Evolutionary conservation across 495 filamentous ascomycete genomes (phyloP), one percentile per base, ranked within the genome.

Genomic region (Aspergillus homomorphus): DNA sequence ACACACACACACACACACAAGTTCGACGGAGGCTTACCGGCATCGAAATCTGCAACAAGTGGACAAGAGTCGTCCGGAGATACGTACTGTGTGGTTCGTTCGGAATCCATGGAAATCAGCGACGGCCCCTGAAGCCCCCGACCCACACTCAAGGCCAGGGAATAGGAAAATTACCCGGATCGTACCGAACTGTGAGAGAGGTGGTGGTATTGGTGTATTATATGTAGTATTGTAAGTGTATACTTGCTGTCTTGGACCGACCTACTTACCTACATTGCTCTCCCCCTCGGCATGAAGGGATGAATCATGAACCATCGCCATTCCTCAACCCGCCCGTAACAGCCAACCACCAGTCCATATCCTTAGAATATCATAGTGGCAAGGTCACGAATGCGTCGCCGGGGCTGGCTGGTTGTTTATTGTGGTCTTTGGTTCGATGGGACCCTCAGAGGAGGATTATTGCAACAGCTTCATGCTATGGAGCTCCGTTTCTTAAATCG

Each of bases 41-140:
- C 33, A 5, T 38, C 33, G n/a, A 38, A 38, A 38, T 38, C 33
- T 38, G 33, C 33, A 38, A 38, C 33, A 28, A 28, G 26, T 28
- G 26, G 26, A 28, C 26, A 38, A 38, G 33, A 38, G 7, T 38
- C 23, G 30, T 43, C 28, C 28, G 42, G 28, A 21, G 49, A 52
- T 43, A 24, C 30, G 21, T 20, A 23, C 48, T 52, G 58, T 44
- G 53, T 20, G 20, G 21, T 30, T 48, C 49, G 33, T 58, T 44
- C 58, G 57, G 57, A 60, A 51, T 60, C 63, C 63, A 60, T 60
- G 63, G 59, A 60, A 60, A 43, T 56, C 41, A 30, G 19, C 45
- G 43, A 45, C 62, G 59, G 58, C 63, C 63, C 63, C 63, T 66
- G 63, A 66, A 55, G 50, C 59, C 46, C 30, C 57, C 50, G 59